Percentiles rank a stretch among this genome's conserved stretches.
phyloP scores from a whole-genome alignment of 106 monocot species.

The Ottelia alismoides region DNA sequence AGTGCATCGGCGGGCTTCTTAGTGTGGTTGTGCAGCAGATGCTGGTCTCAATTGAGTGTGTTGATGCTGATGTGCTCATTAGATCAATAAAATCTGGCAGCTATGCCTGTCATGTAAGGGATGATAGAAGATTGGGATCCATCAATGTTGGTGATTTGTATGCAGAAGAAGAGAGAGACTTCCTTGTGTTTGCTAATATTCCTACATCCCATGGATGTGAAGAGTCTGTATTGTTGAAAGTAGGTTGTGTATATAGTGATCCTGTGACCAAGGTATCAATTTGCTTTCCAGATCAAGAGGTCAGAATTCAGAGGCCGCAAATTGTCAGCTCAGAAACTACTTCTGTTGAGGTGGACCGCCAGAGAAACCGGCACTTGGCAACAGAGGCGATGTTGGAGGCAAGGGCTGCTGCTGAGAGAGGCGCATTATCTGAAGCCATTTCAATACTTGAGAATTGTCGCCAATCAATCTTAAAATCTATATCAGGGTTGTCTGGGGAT shows the following conservation, averaged over 20 bases:
- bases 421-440: conserved; percentile 15
- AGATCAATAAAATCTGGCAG: conserved; percentile 51
- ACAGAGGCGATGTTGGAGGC: conserved; percentile 30
- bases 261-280: conserved; percentile 16
- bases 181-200: conserved; percentile 45
- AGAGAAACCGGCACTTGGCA: conserved; percentile 20
- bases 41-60: conserved; percentile 35
- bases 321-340: background rate
- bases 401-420: conserved; percentile 24
- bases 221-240: conserved; percentile 12
- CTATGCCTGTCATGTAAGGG: conserved; percentile 32
- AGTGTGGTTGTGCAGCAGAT: conserved; percentile 75
- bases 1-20: conserved; percentile 96
- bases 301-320: conserved; percentile 17
- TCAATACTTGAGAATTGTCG: conserved; percentile 18
- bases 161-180: conserved; percentile 86
- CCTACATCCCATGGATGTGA: background rate
- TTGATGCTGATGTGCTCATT: conserved; percentile 28
- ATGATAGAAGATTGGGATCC: conserved; percentile 31
- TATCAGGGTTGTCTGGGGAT: conserved; percentile 47
- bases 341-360: conserved; percentile 32
- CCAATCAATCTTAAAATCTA: conserved; percentile 19
- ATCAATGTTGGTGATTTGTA: conserved; percentile 69
- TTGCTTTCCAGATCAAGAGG: conserved; percentile 2
- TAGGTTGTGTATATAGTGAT: conserved; percentile 18